Conservation (phyloP, 2,329 filamentous ascomycete species). For the Hypoxylon sp. region DNA sequence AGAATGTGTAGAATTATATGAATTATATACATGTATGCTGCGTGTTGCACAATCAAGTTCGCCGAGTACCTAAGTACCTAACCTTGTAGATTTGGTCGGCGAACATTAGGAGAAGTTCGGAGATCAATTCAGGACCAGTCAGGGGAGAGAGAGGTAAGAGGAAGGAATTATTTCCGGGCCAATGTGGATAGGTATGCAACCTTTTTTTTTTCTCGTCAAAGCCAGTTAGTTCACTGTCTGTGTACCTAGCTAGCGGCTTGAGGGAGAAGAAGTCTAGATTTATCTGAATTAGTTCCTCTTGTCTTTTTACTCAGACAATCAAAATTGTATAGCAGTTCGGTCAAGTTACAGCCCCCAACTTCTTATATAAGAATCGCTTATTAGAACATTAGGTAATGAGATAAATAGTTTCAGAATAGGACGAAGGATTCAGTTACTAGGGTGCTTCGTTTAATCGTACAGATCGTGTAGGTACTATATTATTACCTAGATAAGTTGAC, state of each 20-base stretch:
- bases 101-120: too few relatives aligned
- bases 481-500: too few relatives aligned
- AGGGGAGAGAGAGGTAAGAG: conserved; percentile 3
- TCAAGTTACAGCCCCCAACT: conserved; percentile 6
- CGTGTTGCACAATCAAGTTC: background rate
- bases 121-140: too few relatives aligned
- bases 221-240: too few relatives aligned
- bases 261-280: too few relatives aligned
- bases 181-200: background rate
- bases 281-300: too few relatives aligned
- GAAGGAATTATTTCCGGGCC: background rate
- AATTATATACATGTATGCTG: conserved; percentile 1
- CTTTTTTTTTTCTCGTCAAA: background rate
- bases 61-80: too few relatives aligned
- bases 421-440: conserved; percentile 25
- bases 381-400: conserved; percentile 10
- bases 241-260: too few relatives aligned
- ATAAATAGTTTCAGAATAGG: conserved; percentile 26
- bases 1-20: background rate
- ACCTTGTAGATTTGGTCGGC: too few relatives aligned
- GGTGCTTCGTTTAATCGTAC: conserved; percentile 16
- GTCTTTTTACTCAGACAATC: too few relatives aligned
- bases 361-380: conserved; percentile 6
- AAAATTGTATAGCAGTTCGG: too few relatives aligned
- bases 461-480: too few relatives aligned